Evolutionary conservation across 805 yeast species (phyloP).

Genomic region (Candida dajiaensis): DNA sequence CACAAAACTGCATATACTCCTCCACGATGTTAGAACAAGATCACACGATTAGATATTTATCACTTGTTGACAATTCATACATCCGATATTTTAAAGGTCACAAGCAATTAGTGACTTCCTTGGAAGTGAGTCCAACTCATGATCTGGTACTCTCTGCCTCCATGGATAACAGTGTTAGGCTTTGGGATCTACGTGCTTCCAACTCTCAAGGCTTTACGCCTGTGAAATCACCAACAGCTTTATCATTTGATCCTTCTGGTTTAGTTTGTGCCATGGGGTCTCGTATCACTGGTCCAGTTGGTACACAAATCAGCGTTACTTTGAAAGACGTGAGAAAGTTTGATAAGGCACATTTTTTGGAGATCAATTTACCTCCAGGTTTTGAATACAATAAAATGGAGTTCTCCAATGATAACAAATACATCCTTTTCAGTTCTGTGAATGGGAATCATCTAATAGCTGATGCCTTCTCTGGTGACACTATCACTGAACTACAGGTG

Average conservation of each 20-base stretch:
- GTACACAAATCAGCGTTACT: slow-evolving; percentile 36
- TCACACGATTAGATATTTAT: slow-evolving; percentile 67
- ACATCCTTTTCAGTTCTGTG: slow-evolving; percentile 51
- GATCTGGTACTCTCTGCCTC: slow-evolving; percentile 65
- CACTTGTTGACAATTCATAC: slow-evolving; percentile 72
- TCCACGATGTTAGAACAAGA: slow-evolving; percentile 68
- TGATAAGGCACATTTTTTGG: slow-evolving; percentile 51
- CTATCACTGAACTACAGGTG: slow-evolving; percentile 44
- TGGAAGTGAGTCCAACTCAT: slow-evolving; percentile 67
- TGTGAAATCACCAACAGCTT: slow-evolving; percentile 46
- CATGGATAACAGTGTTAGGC: slow-evolving; percentile 69
- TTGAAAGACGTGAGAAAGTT: slow-evolving; percentile 58
- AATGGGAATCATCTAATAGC: slow-evolving; percentile 53
- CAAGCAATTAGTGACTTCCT: slow-evolving; percentile 61
- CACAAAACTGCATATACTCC: slow-evolving; percentile 69
- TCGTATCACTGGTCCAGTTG: slow-evolving; percentile 43
- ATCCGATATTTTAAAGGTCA: slow-evolving; percentile 88
- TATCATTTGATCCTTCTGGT: slow-evolving; percentile 83
- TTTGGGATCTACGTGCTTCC: slow-evolving; percentile 80
- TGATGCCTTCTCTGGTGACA: slow-evolving; percentile 64
- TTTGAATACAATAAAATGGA: slow-evolving; percentile 60
- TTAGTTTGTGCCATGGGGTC: slow-evolving; percentile 48
- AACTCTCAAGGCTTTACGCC: slow-evolving; percentile 58
- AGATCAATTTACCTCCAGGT: slow-evolving; percentile 32
- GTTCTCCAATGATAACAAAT: slow-evolving; percentile 73